Base-by-base conservation (phyloP, 2,329 filamentous ascomycete genomes). In the Magnaporthiopsis rhizophila region DNA sequence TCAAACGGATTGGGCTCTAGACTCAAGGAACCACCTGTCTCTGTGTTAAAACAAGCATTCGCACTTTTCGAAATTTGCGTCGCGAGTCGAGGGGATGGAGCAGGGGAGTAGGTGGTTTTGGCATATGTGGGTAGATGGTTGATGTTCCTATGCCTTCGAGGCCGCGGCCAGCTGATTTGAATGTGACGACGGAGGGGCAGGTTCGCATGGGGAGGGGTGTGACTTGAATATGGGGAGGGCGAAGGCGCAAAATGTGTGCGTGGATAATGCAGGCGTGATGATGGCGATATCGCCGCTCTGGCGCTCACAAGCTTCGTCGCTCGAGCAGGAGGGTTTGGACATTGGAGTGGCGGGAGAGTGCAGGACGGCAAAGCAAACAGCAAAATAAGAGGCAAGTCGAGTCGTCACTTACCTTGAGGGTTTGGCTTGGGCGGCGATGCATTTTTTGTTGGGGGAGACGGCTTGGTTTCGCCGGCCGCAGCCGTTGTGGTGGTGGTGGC, bases 1-100 rank as follows among this genome's bases (percentile, higher is more conserved):
- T 98, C 95, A 72, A 99, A 98, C 11, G 95, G 94, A 77, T 99
- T 98, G 66, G 92, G 92, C 80, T 98, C 95, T 75, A 90, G 85
- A 71, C 85, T 88, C 74, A 92, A 77, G 63, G 81, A 83, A 69
- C 78, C 81, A 71, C 74, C 77, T 66, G 73, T 82, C 67, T 84
- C 80, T 65, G 80, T 81, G 63, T 84, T 83, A 75, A 91, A 92
- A 76, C 89, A 91, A 72, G 92, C 89, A 60, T 86, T 83, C 11
- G 85, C 85, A 70, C 86, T 83, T 53, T 86, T 82, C 9, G 45
- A 53, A 53, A 53, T 71, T 71, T 70, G 64, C 62, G 64, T 63
- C 66, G 67, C 58, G 64, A 87, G 84, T 76, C 88, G 87, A 65
- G 88, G 89, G 64, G 89, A 88, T 69, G 89, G 88, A 69, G 88